Evolutionary conservation across 2,329 filamentous ascomycete species (phyloP).

Genomic region (Xylaria sp.): DNA sequence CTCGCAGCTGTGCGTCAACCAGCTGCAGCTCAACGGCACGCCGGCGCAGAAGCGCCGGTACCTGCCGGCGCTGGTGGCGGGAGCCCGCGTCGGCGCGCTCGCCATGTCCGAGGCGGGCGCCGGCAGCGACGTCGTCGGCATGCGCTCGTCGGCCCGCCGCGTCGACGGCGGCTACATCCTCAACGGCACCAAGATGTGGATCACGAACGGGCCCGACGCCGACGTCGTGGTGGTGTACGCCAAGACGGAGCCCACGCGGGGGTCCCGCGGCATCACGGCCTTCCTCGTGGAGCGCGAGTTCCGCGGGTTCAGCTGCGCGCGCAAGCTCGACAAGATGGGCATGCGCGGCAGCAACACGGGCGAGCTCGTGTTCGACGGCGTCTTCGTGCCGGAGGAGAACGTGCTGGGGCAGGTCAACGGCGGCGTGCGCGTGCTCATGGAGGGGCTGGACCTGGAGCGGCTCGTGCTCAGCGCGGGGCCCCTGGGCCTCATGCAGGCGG

Average conservation of each 20-base stretch:
- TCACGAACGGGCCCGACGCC: conserved; percentile 97
- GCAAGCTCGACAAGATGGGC: conserved; percentile 96
- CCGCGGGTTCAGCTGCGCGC: conserved; percentile 80
- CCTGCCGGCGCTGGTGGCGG: conserved; percentile 79
- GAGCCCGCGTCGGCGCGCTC: conserved; percentile 80
- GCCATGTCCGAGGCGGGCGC: conserved; percentile 95
- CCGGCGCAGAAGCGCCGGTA: conserved; percentile 77
- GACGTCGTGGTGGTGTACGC: conserved; percentile 94
- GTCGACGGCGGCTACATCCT: conserved; percentile 85
- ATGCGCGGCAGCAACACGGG: conserved; percentile 98
- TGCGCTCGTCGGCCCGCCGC: conserved; percentile 82
- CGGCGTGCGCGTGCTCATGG: conserved; percentile 91
- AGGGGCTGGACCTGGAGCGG: conserved; percentile 90
- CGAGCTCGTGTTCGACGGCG: conserved; percentile 86
- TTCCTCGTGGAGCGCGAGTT: conserved; percentile 79
- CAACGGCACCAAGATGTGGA: conserved; percentile 98
- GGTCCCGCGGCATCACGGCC: conserved; percentile 89
- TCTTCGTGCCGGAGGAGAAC: conserved; percentile 85
- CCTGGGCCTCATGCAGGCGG: conserved; percentile 90
- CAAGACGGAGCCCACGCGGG: conserved; percentile 81
- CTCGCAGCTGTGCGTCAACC: conserved; percentile 94
- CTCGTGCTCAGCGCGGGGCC: conserved; percentile 90
- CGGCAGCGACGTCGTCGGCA: conserved; percentile 91
- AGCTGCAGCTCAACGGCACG: conserved; percentile 87
- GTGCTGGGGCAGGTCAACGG: conserved; percentile 78